phyloP scores from a whole-genome alignment of 1,284 basidiomycete species.

The Microbotryum lychnidis-dioicae region DNA sequence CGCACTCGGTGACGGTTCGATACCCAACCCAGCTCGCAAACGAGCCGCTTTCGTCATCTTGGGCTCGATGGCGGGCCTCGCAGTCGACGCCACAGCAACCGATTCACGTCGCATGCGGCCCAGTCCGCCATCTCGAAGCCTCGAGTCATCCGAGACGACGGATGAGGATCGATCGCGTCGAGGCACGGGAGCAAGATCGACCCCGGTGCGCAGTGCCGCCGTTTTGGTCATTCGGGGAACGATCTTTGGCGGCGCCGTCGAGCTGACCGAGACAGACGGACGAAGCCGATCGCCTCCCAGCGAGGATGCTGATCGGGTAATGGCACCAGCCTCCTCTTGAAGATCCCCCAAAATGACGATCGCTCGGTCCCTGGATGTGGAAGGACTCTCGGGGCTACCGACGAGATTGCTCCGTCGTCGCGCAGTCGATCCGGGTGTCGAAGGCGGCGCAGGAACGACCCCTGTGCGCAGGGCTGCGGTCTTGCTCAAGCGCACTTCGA shows the following conservation, averaged over 20 bases:
- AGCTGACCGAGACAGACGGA: not conserved
- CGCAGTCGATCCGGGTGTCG: not conserved
- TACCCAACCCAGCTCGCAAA: constrained; percentile 50
- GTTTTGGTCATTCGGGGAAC: constrained; percentile 7
- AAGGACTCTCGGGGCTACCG: not conserved
- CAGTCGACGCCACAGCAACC: constrained; percentile 57
- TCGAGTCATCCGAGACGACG: constrained; percentile 51
- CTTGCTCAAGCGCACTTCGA: constrained; percentile 18
- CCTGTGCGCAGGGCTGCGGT: constrained; percentile 14
- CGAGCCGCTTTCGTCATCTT: constrained; percentile 61
- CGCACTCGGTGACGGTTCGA: constrained; percentile 34
- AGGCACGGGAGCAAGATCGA: not conserved
- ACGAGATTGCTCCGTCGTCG: constrained; percentile 1
- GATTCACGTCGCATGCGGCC: constrained; percentile 69
- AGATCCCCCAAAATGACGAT: constrained; percentile 3
- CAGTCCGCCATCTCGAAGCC: constrained; percentile 47
- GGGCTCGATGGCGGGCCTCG: constrained; percentile 56
- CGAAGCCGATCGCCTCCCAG: not conserved
- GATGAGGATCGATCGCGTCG: not conserved
- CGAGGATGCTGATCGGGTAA: not conserved
- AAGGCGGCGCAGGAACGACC: not conserved
- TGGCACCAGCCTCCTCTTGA: not conserved
- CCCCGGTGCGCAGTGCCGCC: constrained; percentile 3
- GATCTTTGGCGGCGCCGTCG: constrained; percentile 34
- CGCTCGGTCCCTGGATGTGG: not conserved